A percentile compares a stretch with the other conserved stretches of the same genome.
These are phyloP conservation scores for Fraxinus ornus DNA, from an alignment of 305 asterid genomes.

Conservation along the genomic window DNA sequence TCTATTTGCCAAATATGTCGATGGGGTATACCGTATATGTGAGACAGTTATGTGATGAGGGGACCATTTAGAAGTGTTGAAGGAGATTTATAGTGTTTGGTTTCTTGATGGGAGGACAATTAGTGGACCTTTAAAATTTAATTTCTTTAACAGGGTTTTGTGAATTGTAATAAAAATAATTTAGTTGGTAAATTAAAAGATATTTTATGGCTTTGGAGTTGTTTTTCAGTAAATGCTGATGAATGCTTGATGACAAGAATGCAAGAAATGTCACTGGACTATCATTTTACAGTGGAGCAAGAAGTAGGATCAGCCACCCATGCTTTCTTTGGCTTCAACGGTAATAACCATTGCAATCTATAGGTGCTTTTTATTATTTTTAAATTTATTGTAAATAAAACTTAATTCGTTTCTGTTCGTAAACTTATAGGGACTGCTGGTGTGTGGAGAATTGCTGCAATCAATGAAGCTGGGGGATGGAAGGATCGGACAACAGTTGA, in stretches of 20 bases:
- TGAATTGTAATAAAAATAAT: background rate
- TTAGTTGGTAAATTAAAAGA: background rate
- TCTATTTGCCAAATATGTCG: background rate
- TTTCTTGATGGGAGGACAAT: background rate
- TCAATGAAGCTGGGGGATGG: constrained; percentile 59
- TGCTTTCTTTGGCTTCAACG: constrained; percentile 57
- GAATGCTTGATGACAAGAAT: constrained; percentile 56
- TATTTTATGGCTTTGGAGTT: background rate
- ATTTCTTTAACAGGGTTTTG: background rate
- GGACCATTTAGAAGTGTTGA: background rate
- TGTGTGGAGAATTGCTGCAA: constrained; percentile 50
- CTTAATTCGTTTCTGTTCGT: background rate
- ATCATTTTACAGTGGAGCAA: constrained; percentile 55
- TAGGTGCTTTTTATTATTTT: background rate
- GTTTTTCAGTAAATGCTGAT: constrained; percentile 46
- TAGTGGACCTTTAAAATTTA: background rate
- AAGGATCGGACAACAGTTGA: constrained; percentile 54
- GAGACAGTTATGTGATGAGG: background rate
- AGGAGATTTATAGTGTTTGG: background rate
- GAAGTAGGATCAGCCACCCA: constrained; percentile 57
- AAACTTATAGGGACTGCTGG: constrained; percentile 48
- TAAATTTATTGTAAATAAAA: background rate
- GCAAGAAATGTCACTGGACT: constrained; percentile 55
- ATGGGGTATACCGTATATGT: too few species aligned
- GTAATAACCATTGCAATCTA: constrained; percentile 23